A percentile compares a stretch with the other conserved stretches of the same genome.
These are phyloP conservation scores for Crithidia sp. DNA, from an alignment of 208 protist species.

Conservation along the genomic window DNA sequence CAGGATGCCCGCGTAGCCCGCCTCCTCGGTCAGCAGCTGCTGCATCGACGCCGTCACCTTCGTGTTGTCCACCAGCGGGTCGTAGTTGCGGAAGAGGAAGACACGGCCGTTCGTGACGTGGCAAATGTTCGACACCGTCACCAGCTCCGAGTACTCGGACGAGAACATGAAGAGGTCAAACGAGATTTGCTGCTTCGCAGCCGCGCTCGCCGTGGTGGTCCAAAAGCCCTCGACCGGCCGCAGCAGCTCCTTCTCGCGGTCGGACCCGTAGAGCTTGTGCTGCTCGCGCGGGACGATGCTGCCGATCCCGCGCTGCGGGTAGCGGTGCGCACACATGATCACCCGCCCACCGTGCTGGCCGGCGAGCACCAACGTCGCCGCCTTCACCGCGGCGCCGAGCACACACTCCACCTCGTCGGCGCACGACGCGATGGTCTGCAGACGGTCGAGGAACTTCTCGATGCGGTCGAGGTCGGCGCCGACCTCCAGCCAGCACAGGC, in stretches of 20 bases:
- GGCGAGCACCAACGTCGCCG: slow-evolving; percentile 77
- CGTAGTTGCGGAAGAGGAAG: slow-evolving; percentile 83
- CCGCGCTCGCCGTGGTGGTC: slow-evolving; percentile 68
- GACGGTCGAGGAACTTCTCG: slow-evolving; percentile 57
- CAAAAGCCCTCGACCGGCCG: slow-evolving; percentile 85
- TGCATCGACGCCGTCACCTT: slow-evolving; percentile 65
- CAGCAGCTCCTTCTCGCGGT: slow-evolving; percentile 88
- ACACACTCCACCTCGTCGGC: slow-evolving; percentile 63
- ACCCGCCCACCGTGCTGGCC: slow-evolving; percentile 80
- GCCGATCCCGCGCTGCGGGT: slow-evolving; percentile 73
- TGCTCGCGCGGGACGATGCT: slow-evolving; percentile 78
- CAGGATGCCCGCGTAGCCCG: slow-evolving; percentile 92
- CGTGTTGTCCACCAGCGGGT: slow-evolving; percentile 61
- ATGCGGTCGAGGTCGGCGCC: slow-evolving; percentile 69
- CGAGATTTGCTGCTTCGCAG: slow-evolving; percentile 83
- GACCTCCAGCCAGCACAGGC: slow-evolving; percentile 89
- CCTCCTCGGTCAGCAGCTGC: slow-evolving; percentile 72
- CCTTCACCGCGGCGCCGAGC: slow-evolving; percentile 83
- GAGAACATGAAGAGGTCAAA: slow-evolving; percentile 92
- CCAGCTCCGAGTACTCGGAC: slow-evolving; percentile 81
- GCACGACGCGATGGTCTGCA: slow-evolving; percentile 48
- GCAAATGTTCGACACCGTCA: slow-evolving; percentile 83
- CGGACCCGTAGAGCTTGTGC: slow-evolving; percentile 82
- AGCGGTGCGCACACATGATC: slow-evolving; percentile 62
- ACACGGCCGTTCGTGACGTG: slow-evolving; percentile 81